phyloP scores from a whole-genome alignment of 2,329 filamentous ascomycete genomes.

The Cladosporium sp. region DNA sequence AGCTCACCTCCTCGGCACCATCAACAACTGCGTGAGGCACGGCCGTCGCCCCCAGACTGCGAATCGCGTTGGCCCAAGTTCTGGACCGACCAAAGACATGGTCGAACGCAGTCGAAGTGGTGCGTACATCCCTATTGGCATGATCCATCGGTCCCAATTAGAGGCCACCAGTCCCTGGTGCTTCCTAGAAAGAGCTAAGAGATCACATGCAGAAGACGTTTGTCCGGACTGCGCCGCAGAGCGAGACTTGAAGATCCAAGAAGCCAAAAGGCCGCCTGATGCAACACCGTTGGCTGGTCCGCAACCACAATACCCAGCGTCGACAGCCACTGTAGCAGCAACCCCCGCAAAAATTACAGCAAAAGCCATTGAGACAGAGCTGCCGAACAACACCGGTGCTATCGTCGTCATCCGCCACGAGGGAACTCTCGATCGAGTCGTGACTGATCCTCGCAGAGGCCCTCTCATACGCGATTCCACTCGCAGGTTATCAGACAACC shows the following conservation, averaged over 20 bases:
- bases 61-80: neutral
- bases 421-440: slow-evolving; percentile 13
- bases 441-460: slow-evolving; percentile 12
- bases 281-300: neutral
- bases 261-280: neutral
- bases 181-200: slow-evolving; percentile 14
- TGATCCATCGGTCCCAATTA: slow-evolving; percentile 20
- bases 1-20: slow-evolving; percentile 21
- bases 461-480: slow-evolving; percentile 12
- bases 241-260: slow-evolving; percentile 16
- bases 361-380: neutral
- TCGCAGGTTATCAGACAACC: neutral
- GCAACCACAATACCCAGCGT: neutral
- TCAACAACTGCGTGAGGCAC: slow-evolving; percentile 26
- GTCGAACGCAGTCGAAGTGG: slow-evolving; percentile 24
- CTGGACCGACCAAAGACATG: slow-evolving; percentile 19
- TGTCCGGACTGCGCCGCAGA: slow-evolving; percentile 30
- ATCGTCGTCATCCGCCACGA: slow-evolving; percentile 10
- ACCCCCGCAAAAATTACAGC: neutral
- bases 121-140: slow-evolving; percentile 25
- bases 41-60: slow-evolving; percentile 19
- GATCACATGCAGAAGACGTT: slow-evolving; percentile 21
- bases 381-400: neutral
- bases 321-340: neutral
- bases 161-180: slow-evolving; percentile 28